phyloP scores from a whole-genome alignment of 768 basidiomycete species.

The Lenzites betulinus region DNA sequence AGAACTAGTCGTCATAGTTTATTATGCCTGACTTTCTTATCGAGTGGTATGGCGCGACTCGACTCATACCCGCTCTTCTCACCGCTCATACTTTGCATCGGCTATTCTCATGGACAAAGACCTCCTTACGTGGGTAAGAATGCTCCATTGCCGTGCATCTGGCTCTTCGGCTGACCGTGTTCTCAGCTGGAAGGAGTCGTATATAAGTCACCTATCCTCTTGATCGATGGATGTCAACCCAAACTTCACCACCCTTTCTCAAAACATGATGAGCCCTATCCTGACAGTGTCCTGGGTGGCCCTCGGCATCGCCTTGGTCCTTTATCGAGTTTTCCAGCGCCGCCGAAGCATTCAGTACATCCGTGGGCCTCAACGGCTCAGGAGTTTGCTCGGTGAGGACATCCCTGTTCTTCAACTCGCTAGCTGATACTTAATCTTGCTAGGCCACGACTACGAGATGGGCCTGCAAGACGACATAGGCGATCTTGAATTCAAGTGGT shows the following conservation, averaged over 20 bases:
- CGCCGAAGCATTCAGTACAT: not conserved
- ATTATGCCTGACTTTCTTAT: not conserved
- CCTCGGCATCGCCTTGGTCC: not conserved
- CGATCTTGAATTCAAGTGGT: slow-evolving; percentile 23
- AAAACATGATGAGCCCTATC: not conserved
- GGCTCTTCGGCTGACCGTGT: not conserved
- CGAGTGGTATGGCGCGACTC: not conserved
- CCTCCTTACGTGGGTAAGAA: not conserved
- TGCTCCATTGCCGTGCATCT: not conserved
- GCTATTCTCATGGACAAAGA: slow-evolving; percentile 1
- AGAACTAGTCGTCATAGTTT: not conserved
- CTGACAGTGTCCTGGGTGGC: not conserved
- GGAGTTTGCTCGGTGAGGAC: not conserved
- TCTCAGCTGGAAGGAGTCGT: not conserved
- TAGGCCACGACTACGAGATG: slow-evolving; percentile 12
- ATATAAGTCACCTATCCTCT: not conserved
- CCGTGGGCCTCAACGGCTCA: not conserved
- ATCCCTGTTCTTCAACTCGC: not conserved
- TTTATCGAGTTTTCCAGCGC: not conserved
- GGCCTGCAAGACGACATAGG: slow-evolving; percentile 20
- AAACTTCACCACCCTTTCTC: not conserved
- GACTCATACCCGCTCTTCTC: not conserved
- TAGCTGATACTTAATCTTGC: too few species aligned
- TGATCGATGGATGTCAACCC: not conserved
- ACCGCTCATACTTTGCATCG: not conserved